Base-by-base conservation (phyloP, 2,329 filamentous ascomycete genomes). In the Colletotrichum melonis region DNA sequence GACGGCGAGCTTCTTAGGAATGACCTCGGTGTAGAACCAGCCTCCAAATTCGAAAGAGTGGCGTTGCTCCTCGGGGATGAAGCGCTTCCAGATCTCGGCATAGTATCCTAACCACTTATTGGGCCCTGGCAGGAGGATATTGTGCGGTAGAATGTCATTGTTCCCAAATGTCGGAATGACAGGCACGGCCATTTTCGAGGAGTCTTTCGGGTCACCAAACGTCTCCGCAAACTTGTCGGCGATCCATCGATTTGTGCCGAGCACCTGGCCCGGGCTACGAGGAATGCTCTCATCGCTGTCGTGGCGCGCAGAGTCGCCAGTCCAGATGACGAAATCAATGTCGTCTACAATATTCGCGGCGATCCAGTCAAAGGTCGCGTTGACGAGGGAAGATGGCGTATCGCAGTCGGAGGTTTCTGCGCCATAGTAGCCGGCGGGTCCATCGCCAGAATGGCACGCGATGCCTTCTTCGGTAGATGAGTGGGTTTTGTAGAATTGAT, bases 71-170 rank as follows among this genome's bases (percentile, higher is more conserved):
- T 98, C 95, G 1, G 97, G 97, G 73, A 99, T 97, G 80, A 98
- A 97, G 49, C 88, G 88, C 60, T 85, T 84, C 97, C 97, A 99
- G 26, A 98, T 90, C 26, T 93, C 88, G 30, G 91, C 86, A 78
- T 97, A 98, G 59, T 88, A 88, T 72, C 89, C 89, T 0, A 97
- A 93, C 92, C 96, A 98, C 75, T 89, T 89, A 79, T 98, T 98
- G 19, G 97, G 97, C 0, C 96, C 97, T 1, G 90, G 88, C 55
- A 91, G 86, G 81, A 99, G 92, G 79, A 98, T 97, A 79, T 99
- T 99, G 84, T 99, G 97, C 1, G 97, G 97, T 73, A 98, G 90
- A 72, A 99, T 95, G 79, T 99, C 97, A 83, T 99, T 99, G 85
- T 99, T 99, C 74, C 97, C 97, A 77, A 98, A 92, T 0, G 92